Evolutionary conservation across 1,139 yeast species (phyloP).

Genomic region (Taphrina populina): DNA sequence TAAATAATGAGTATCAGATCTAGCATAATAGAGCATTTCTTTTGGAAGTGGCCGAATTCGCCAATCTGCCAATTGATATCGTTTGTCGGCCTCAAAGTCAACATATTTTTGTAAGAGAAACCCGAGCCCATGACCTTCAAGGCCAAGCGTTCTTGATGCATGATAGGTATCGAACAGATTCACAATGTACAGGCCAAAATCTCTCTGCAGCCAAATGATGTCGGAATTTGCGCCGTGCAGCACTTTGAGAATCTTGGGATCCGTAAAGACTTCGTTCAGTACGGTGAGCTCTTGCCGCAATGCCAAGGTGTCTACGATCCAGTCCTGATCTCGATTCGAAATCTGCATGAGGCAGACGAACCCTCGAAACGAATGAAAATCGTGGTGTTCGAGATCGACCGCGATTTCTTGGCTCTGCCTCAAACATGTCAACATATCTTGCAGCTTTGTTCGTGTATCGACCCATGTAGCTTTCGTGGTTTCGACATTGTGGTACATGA

Average conservation of each 20-base stretch:
- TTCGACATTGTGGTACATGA: slow-evolving; percentile 65
- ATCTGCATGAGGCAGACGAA: slow-evolving; percentile 92
- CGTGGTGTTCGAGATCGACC: slow-evolving; percentile 97
- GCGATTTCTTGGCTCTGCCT: slow-evolving; percentile 65
- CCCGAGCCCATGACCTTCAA: slow-evolving; percentile 82
- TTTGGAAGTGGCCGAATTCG: slow-evolving; percentile 78
- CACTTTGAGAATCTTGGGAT: slow-evolving; percentile 79
- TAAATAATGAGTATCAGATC: slow-evolving; percentile 92
- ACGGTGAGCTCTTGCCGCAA: slow-evolving; percentile 68
- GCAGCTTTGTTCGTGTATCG: slow-evolving; percentile 56
- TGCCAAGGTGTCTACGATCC: slow-evolving; percentile 74
- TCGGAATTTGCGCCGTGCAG: slow-evolving; percentile 98
- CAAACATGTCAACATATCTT: slow-evolving; percentile 58
- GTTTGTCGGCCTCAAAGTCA: slow-evolving; percentile 82
- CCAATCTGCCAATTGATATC: slow-evolving; percentile 97
- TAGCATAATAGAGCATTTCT: slow-evolving; percentile 81
- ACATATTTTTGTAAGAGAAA: slow-evolving; percentile 78
- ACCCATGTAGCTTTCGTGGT: slow-evolving; percentile 68
- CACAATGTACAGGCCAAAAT: slow-evolving; percentile 86
- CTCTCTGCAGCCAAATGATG: slow-evolving; percentile 94
- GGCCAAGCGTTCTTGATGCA: slow-evolving; percentile 75
- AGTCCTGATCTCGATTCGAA: slow-evolving; percentile 75
- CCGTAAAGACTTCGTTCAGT: slow-evolving; percentile 72
- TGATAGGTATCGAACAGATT: slow-evolving; percentile 89
- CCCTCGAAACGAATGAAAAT: slow-evolving; percentile 84